These are phyloP conservation scores for Fusarium nanum DNA, from an alignment of 2,329 filamentous ascomycete genomes.

Conservation along the genomic window DNA sequence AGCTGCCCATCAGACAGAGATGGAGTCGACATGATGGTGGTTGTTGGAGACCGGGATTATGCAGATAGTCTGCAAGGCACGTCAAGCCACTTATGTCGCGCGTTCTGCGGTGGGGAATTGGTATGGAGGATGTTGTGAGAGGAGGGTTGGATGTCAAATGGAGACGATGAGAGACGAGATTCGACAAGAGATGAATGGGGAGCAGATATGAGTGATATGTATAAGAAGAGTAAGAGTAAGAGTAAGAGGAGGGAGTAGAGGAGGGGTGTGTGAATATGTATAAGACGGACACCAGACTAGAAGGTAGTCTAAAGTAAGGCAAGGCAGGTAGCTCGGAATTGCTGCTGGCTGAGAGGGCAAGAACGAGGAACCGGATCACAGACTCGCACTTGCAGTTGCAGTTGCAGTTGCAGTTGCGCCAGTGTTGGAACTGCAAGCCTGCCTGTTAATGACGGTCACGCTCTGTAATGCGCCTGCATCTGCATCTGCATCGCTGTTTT, in stretches of 20 bases:
- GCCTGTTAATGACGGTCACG: conserved; percentile 25
- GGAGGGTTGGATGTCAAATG: conserved; percentile 22
- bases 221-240: conserved; percentile 20
- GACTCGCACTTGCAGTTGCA: conserved; percentile 10
- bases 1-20: conserved; percentile 47
- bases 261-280: conserved; percentile 35
- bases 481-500: conserved; percentile 20
- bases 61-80: conserved; percentile 46
- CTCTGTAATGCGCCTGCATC: conserved; percentile 24
- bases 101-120: conserved; percentile 29
- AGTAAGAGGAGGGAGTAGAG: not conserved
- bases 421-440: conserved; percentile 19
- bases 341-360: conserved; percentile 15
- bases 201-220: conserved; percentile 21
- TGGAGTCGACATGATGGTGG: conserved; percentile 44
- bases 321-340: conserved; percentile 14
- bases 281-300: conserved; percentile 12
- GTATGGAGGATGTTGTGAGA: conserved; percentile 9
- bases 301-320: conserved; percentile 7
- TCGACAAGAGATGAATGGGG: conserved; percentile 17
- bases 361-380: conserved; percentile 21
- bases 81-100: conserved; percentile 45
- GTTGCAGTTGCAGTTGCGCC: conserved; percentile 27
- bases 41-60: conserved; percentile 41
- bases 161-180: conserved; percentile 13